Evolutionary conservation across 352 stramenopile genomes (phyloP), one percentile per base, ranked within the genome.

Genomic region (Pythium sukuiense): DNA sequence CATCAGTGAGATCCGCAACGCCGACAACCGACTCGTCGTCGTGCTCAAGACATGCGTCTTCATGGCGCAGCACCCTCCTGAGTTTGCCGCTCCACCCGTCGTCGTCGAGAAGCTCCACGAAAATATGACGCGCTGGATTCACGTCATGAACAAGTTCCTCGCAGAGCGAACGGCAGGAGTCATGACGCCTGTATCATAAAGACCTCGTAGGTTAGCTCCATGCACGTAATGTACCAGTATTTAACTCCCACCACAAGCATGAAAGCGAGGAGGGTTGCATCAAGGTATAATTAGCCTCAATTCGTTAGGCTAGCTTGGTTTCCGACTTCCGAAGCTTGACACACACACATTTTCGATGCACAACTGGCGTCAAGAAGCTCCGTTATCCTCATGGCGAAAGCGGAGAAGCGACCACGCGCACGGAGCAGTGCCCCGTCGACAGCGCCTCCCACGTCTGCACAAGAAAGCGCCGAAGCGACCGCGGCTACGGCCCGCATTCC

Each of bases 1-100:
- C 12, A 58, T 68, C 26, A 64, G 41, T 13, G 60, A 69, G 24
- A 30, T 52, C 24, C 46, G 27, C 3, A 45, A 52, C 2, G 41
- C 46, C 0, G 49, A 64, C 14, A 65, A 60, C 39, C 56, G 62
- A 56, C 37, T 61, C 12, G 53, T 75, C 3, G 69, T 75, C 18
- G 65, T 74, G 43, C 53, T 74, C 18, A 48, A 49, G n/a, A 59
- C 39, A 0, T 59, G 35, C 13, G 12, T 49, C 13, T 67, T 69
- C 39, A 56, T 56, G 33, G 48, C 59, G 39, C 60, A 63, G 41
- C 30, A 53, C 4, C 60, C 61, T 8, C 60, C 67, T 13, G 32
- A 50, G 50, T 65, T 69, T 27, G 20, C 55, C 1, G 6, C 65
- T 6, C 59, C 32, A 4, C 9, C 24, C 2, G 27, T 55, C 39